phyloP scores from a whole-genome alignment of 2,329 filamentous ascomycete species.

The Colletotrichum australisinense region DNA sequence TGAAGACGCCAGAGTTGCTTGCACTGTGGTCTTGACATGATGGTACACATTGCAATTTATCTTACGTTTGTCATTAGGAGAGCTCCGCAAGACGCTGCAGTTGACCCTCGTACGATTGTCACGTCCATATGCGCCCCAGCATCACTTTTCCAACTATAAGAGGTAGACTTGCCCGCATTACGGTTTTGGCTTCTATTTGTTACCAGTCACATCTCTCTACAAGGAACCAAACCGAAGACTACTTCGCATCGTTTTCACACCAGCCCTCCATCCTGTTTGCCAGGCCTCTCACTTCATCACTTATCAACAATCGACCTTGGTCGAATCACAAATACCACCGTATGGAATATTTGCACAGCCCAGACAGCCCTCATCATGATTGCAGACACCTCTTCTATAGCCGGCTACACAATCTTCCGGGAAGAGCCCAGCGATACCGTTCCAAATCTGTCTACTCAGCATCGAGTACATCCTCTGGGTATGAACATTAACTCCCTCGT shows the following conservation, averaged over 20 bases:
- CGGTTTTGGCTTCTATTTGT: neutral
- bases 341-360: constrained; percentile 15
- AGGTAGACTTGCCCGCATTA: neutral
- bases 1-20: neutral
- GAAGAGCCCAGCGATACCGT: constrained; percentile 52
- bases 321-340: constrained; percentile 10
- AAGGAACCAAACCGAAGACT: neutral
- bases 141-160: neutral
- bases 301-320: constrained; percentile 14
- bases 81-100: neutral
- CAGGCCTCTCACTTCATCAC: constrained; percentile 1
- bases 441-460: constrained; percentile 46
- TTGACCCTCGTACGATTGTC: neutral
- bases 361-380: constrained; percentile 47
- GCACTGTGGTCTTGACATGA: neutral
- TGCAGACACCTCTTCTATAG: constrained; percentile 55
- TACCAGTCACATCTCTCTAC: neutral
- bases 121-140: neutral
- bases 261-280: neutral
- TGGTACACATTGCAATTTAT: neutral
- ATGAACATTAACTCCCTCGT: neutral
- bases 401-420: constrained; percentile 59
- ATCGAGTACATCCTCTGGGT: constrained; percentile 52
- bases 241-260: neutral
- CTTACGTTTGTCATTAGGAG: neutral